A percentile compares a stretch with the other conserved stretches of the same genome.
phyloP scores from a whole-genome alignment of 2,329 filamentous ascomycete genomes.

The Clarireedia hainanense region DNA sequence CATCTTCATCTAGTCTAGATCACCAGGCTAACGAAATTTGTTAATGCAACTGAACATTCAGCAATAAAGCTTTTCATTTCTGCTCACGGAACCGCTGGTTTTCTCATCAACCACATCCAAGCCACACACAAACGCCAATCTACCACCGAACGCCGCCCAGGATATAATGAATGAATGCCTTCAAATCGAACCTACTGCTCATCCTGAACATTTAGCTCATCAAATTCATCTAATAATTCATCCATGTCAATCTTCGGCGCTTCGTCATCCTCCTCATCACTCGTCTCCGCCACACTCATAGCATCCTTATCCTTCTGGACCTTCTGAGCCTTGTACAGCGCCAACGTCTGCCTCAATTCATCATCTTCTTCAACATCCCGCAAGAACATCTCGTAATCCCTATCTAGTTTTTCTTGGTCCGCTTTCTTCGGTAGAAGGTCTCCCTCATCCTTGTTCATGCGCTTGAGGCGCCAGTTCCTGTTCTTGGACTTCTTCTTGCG shows the following conservation, averaged over 20 bases:
- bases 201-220: conserved; percentile 63
- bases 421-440: conserved; percentile 80
- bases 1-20: too few species aligned
- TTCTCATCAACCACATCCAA: too few species aligned
- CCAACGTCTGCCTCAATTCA: conserved; percentile 75
- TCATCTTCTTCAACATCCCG: conserved; percentile 93
- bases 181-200: conserved; percentile 9
- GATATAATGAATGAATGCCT: conserved; percentile 4
- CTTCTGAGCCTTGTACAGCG: conserved; percentile 66
- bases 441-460: conserved; percentile 83
- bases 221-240: conserved; percentile 84
- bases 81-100: too few species aligned
- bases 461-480: conserved; percentile 90
- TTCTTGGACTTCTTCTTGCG: conserved; percentile 74
- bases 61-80: too few species aligned
- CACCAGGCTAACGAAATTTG: too few species aligned
- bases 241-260: conserved; percentile 68
- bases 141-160: conserved; percentile 5
- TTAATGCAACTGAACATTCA: too few species aligned
- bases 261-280: conserved; percentile 54
- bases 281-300: conserved; percentile 61
- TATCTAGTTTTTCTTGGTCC: conserved; percentile 80
- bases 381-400: conserved; percentile 96
- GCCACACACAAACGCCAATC: too few species aligned
- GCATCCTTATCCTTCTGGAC: conserved; percentile 46